Percentiles rank a stretch among this genome's conserved stretches.
Evolutionary conservation across 495 filamentous ascomycete species (phyloP).

Genomic region (Aspergillus bridgeri): DNA sequence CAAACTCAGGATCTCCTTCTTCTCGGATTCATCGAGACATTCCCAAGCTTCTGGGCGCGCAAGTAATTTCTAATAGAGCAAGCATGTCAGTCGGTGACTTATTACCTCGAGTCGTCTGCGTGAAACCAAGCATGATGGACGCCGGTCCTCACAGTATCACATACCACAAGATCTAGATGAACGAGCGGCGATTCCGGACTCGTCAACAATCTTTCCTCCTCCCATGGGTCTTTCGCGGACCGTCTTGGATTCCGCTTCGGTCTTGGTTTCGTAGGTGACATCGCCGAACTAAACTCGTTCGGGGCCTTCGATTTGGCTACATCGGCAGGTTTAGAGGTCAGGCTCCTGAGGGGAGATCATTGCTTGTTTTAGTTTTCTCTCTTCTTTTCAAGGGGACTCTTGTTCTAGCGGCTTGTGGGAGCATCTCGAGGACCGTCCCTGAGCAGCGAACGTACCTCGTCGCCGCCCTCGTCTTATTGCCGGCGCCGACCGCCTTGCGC

Average conservation of each 20-base stretch:
- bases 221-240: conserved; percentile 35
- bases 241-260: conserved; percentile 36
- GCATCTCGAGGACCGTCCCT: background rate
- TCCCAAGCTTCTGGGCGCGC: conserved; percentile 57
- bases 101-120: background rate
- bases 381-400: background rate
- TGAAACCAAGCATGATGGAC: background rate
- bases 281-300: conserved; percentile 19
- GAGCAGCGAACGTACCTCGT: conserved; percentile 15
- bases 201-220: conserved; percentile 52
- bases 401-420: background rate
- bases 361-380: background rate
- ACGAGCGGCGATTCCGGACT: conserved; percentile 53
- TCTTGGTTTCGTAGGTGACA: conserved; percentile 21
- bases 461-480: conserved; percentile 26
- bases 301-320: conserved; percentile 18
- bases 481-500: conserved; percentile 33
- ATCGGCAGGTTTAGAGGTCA: conserved; percentile 17
- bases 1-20: conserved; percentile 49
- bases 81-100: background rate
- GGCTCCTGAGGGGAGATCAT: conserved; percentile 22
- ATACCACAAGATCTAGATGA: conserved; percentile 54
- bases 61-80: conserved; percentile 50
- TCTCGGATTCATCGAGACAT: conserved; percentile 52
- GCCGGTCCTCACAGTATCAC: conserved; percentile 20